A percentile compares a stretch with the other conserved stretches of the same genome.
These are phyloP conservation scores for Leishmania turanica DNA, from an alignment of 208 protist genomes.

Conservation along the genomic window DNA sequence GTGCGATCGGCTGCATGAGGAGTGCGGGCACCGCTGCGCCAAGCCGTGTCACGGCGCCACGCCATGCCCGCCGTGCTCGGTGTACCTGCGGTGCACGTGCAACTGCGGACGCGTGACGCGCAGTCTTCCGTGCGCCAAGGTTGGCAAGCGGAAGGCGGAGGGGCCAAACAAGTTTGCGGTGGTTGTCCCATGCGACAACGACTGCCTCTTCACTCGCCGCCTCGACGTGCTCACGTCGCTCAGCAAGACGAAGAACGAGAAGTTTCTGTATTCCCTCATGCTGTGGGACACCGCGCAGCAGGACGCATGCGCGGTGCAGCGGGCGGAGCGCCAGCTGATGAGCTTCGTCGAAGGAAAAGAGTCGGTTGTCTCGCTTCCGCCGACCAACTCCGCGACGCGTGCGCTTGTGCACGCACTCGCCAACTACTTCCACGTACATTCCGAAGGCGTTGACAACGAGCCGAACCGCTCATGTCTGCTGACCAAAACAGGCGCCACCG, in stretches of 20 bases:
- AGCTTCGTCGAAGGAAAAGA: conserved; percentile 44
- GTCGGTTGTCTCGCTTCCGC: conserved; percentile 40
- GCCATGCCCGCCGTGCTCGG: conserved; percentile 55
- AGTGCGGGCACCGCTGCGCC: conserved; percentile 66
- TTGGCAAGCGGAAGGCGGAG: conserved; percentile 28
- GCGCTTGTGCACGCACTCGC: conserved; percentile 61
- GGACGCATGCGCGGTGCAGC: conserved; percentile 27
- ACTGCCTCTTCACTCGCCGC: conserved; percentile 37
- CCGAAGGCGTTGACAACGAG: conserved; percentile 54
- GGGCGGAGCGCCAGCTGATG: conserved; percentile 47
- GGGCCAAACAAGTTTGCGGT: conserved; percentile 27
- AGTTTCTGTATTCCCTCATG: conserved; percentile 55
- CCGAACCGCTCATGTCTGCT: conserved; percentile 58
- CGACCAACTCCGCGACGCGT: conserved; percentile 45
- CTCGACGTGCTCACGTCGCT: conserved; percentile 29
- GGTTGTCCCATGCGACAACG: conserved; percentile 36
- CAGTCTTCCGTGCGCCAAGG: conserved; percentile 46
- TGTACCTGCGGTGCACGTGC: conserved; percentile 43
- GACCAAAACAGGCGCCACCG: conserved; percentile 44
- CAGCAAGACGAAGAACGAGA: conserved; percentile 28
- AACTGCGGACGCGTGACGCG: conserved; percentile 48
- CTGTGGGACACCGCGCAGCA: conserved; percentile 51
- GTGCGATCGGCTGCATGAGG: conserved; percentile 40
- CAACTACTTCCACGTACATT: conserved; percentile 61
- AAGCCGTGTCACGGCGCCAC: conserved; percentile 47